Evolutionary conservation across 2,329 filamentous ascomycete genomes (phyloP), one percentile per base, ranked within the genome.

Genomic region (Ceratocystis diversiconidia): DNA sequence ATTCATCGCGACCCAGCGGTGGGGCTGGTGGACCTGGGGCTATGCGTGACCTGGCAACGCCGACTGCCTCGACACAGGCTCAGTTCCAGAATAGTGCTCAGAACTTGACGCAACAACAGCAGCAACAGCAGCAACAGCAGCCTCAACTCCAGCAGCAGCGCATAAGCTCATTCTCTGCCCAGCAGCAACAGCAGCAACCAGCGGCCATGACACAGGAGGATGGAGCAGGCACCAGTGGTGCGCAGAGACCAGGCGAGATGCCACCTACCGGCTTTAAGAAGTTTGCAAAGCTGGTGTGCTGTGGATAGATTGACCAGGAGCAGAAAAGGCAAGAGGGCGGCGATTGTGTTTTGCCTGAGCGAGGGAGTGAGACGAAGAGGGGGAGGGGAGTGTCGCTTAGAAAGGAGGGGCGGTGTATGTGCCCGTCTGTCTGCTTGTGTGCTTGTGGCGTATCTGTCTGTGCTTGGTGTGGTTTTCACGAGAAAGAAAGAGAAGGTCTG

Each of bases 61-160:
- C 91, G 71, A 87, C 92, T 73, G 90, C 88, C 72, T 96, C 90
- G 73, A 96, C 90, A 69, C 90, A 95, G 76, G 92, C 92, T 70
- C 92, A 96, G 75, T 96, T 96, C 81, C 91, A 95, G 79, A 92
- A 90, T 82, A 96, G 90, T 79, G 89, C 88, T 73, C 89, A 90
- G 75, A 94, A 96, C 75, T 82, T 95, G 70, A 83, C 88, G 62
- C 85, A 84, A 72, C 85, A 82, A 72, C 80, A 62, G 46, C 59
- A 65, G 55, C 85, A 82, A 72, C 80, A 62, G 46, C 59, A 65
- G 55, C 50, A 41, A 36, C 25, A 32, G 55, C 25, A 44, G 60
- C 59, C 81, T 69, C 81, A 83, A 73, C 82, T 82, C 68, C 79
- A 82, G 68, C 84, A 85, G 73, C 79, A 81, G 67, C 82, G 80